Conservation (phyloP, 768 basidiomycete genomes). For the Guyanaporus albipodus region DNA sequence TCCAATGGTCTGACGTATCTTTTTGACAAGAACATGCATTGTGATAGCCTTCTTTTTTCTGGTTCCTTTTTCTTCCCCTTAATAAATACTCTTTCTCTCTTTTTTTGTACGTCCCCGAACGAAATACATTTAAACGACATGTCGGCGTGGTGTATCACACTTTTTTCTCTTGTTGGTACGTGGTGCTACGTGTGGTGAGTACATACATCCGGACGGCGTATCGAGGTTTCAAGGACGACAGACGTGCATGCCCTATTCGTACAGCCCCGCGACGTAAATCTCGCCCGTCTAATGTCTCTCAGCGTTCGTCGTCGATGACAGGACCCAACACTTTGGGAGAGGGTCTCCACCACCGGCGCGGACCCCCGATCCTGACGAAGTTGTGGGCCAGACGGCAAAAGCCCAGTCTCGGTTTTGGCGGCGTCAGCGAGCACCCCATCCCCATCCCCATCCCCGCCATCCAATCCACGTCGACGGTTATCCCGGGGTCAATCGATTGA, state of each 20-base stretch:
- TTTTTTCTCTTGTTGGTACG: neutral
- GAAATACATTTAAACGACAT: neutral
- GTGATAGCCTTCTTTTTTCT: neutral
- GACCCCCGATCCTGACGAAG: too few species aligned
- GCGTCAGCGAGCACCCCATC: too few species aligned
- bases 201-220: neutral
- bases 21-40: constrained; percentile 6
- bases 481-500: too few species aligned
- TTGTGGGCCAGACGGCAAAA: too few species aligned
- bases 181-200: too few species aligned
- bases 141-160: neutral
- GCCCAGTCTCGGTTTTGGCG: too few species aligned
- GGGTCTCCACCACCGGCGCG: constrained; percentile 52
- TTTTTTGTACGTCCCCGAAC: constrained; percentile 15
- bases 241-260: constrained; percentile 50
- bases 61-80: neutral
- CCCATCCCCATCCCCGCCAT: too few species aligned
- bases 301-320: constrained; percentile 52
- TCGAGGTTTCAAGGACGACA: constrained; percentile 36
- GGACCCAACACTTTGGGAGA: constrained; percentile 75
- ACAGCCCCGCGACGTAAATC: constrained; percentile 56
- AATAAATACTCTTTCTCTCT: constrained; percentile 3
- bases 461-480: too few species aligned
- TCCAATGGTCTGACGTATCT: constrained; percentile 1
- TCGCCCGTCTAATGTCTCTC: constrained; percentile 45